phyloP scores from a whole-genome alignment of 2,329 filamentous ascomycete species.

The Coniochaeta hoffmannii region DNA sequence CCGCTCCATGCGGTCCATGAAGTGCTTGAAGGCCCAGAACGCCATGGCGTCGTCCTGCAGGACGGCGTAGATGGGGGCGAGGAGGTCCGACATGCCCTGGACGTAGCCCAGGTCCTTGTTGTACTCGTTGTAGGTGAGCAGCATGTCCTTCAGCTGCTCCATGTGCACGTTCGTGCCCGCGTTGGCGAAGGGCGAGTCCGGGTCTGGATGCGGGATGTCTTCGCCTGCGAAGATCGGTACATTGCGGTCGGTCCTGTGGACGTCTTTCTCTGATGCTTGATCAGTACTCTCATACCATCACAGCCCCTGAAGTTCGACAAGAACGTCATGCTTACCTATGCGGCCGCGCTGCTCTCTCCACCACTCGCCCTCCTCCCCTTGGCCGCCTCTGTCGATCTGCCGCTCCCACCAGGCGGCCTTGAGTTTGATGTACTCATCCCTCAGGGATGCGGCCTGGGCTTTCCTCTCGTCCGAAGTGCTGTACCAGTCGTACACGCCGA shows the following conservation, averaged over 20 bases:
- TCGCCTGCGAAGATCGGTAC: slow-evolving; percentile 95
- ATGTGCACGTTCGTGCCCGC: slow-evolving; percentile 93
- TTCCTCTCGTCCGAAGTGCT: slow-evolving; percentile 80
- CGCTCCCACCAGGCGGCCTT: slow-evolving; percentile 97
- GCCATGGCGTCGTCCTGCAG: slow-evolving; percentile 95
- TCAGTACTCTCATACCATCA: background rate
- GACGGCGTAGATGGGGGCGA: slow-evolving; percentile 93
- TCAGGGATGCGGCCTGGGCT: slow-evolving; percentile 72
- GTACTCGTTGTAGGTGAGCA: slow-evolving; percentile 96
- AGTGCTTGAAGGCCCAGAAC: slow-evolving; percentile 92
- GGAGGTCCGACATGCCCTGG: slow-evolving; percentile 95
- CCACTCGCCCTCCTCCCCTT: slow-evolving; percentile 81
- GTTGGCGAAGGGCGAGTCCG: slow-evolving; percentile 88
- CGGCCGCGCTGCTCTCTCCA: slow-evolving; percentile 91
- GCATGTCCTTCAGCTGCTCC: slow-evolving; percentile 99
- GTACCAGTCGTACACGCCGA: slow-evolving; percentile 91
- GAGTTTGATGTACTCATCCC: slow-evolving; percentile 89
- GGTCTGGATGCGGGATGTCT: slow-evolving; percentile 93
- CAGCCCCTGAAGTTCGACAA: background rate
- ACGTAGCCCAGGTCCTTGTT: slow-evolving; percentile 95
- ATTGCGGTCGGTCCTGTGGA: slow-evolving; percentile 90
- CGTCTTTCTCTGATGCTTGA: slow-evolving; percentile 76
- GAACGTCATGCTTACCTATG: slow-evolving; percentile 62
- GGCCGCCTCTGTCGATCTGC: slow-evolving; percentile 73
- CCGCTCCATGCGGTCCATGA: slow-evolving; percentile 97